Conservation (phyloP, 129 eudicot species). For the Arctium lappa region DNA sequence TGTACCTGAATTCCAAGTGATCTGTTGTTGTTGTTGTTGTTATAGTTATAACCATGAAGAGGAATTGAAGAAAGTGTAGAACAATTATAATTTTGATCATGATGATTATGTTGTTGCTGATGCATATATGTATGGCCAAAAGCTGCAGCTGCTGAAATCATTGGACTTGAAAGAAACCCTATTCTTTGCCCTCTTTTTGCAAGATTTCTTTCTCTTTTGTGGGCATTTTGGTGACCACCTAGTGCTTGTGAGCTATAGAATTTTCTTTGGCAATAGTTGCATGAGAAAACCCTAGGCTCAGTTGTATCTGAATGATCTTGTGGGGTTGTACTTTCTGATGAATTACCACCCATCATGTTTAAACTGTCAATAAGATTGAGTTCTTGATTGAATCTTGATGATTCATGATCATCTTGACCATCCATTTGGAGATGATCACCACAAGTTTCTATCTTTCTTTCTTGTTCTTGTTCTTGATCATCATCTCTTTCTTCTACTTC, state of each 20-base stretch:
- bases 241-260: constrained; percentile 65
- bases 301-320: constrained; percentile 30
- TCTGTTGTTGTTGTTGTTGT: constrained; percentile 23
- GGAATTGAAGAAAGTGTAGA: constrained; percentile 53
- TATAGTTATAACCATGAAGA: constrained; percentile 26
- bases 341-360: constrained; percentile 20
- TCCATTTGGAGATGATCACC: background rate
- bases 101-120: constrained; percentile 14
- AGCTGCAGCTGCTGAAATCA: constrained; percentile 40
- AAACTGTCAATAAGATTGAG: constrained; percentile 50
- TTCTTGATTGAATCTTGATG: constrained; percentile 37
- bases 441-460: background rate
- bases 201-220: constrained; percentile 53
- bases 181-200: constrained; percentile 51
- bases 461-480: constrained; percentile 9
- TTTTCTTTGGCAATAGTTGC: constrained; percentile 60
- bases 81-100: constrained; percentile 21
- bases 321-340: constrained; percentile 37
- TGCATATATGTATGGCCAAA: constrained; percentile 42
- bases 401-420: background rate
- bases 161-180: constrained; percentile 26
- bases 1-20: constrained; percentile 67
- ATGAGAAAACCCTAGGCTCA: constrained; percentile 56
- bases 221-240: constrained; percentile 72
- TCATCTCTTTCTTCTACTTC: background rate